phyloP scores from a whole-genome alignment of 768 basidiomycete genomes.

The Mycena metata region DNA sequence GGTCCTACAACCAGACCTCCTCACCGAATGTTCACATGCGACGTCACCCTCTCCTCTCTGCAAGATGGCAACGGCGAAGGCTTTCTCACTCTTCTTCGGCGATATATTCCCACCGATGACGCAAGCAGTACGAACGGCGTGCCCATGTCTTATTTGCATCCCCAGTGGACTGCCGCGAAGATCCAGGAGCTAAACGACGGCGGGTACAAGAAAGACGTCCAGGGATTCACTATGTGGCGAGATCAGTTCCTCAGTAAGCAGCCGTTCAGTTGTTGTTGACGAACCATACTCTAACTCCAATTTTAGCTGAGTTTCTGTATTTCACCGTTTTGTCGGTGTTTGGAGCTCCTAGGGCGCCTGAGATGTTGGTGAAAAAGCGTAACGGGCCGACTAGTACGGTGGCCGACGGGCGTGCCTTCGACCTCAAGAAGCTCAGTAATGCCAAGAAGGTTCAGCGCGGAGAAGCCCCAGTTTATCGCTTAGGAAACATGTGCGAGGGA shows the following conservation, averaged over 20 bases:
- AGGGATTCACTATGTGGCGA: neutral
- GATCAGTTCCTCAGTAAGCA: neutral
- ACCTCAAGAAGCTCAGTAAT: too few relatives aligned
- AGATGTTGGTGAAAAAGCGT: too few relatives aligned
- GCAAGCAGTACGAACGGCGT: neutral
- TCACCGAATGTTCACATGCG: neutral
- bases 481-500: too few relatives aligned
- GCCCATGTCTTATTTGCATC: neutral
- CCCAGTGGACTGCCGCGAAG: neutral
- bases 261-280: too few relatives aligned
- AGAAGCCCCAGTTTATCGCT: too few relatives aligned
- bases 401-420: too few relatives aligned
- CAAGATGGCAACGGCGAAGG: slow-evolving; percentile 1
- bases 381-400: too few relatives aligned
- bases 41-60: neutral
- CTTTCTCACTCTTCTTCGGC: slow-evolving; percentile 1
- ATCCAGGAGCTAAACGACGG: neutral
- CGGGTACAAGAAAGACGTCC: neutral
- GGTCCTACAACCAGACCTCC: neutral
- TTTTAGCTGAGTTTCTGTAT: too few relatives aligned
- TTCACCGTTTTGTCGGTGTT: too few relatives aligned
- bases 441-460: too few relatives aligned
- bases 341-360: too few relatives aligned
- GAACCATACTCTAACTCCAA: too few relatives aligned
- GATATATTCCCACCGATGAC: slow-evolving; percentile 1